These are phyloP conservation scores for Coleophoma crateriformis DNA, from an alignment of 2,329 filamentous ascomycete genomes.

Conservation along the genomic window DNA sequence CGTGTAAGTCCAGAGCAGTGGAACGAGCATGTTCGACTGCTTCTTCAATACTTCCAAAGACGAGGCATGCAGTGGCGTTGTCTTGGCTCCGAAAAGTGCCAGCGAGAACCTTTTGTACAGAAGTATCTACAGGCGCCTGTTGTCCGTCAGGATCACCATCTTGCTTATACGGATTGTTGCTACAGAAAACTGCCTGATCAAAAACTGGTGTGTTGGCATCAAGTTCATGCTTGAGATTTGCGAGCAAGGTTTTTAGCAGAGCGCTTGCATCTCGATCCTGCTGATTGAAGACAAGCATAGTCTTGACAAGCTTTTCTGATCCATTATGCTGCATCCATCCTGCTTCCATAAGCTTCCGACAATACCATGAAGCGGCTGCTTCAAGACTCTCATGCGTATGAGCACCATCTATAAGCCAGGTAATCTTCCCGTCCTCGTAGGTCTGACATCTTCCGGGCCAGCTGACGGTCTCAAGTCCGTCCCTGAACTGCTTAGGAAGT, in stretches of 20 bases:
- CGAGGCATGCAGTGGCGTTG: slow-evolving; percentile 36
- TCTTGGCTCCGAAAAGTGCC: slow-evolving; percentile 53
- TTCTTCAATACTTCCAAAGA: slow-evolving; percentile 66
- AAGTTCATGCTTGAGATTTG: slow-evolving; percentile 9
- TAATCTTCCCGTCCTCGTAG: slow-evolving; percentile 48
- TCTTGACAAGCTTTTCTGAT: not conserved
- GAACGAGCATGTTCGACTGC: slow-evolving; percentile 45
- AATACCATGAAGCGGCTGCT: slow-evolving; percentile 77
- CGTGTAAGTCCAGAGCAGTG: slow-evolving; percentile 37
- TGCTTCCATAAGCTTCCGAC: slow-evolving; percentile 29
- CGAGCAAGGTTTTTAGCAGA: slow-evolving; percentile 58
- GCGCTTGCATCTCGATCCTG: slow-evolving; percentile 72
- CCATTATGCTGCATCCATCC: slow-evolving; percentile 6
- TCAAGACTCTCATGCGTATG: slow-evolving; percentile 88
- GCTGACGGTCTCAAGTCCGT: slow-evolving; percentile 67
- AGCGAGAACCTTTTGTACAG: slow-evolving; percentile 56
- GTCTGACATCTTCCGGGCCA: slow-evolving; percentile 76
- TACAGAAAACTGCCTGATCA: slow-evolving; percentile 72
- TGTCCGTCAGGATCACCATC: not conserved
- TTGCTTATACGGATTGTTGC: slow-evolving; percentile 59
- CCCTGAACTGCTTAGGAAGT: slow-evolving; percentile 58
- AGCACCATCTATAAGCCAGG: slow-evolving; percentile 91
- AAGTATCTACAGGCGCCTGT: slow-evolving; percentile 49
- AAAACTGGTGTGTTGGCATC: slow-evolving; percentile 39
- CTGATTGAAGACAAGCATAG: slow-evolving; percentile 81